Conservation (phyloP, 2,329 filamentous ascomycete species). For the Phaeomoniella chlamydospora region DNA sequence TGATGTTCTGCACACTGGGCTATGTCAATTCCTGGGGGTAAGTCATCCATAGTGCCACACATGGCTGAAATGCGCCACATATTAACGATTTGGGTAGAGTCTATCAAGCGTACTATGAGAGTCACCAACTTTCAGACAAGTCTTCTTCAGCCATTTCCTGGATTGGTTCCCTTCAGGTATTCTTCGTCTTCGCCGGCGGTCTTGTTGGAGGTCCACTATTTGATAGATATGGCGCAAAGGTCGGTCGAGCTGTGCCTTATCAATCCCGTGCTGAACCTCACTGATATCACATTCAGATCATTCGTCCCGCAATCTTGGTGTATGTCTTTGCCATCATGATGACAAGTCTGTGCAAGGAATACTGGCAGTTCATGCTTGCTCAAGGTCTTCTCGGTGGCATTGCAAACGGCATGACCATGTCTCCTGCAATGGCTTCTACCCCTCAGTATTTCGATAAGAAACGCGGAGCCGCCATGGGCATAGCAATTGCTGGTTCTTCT, state of each 20-base stretch:
- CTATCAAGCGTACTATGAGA: slow-evolving; percentile 29
- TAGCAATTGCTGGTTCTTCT: slow-evolving; percentile 31
- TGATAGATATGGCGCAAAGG: slow-evolving; percentile 26
- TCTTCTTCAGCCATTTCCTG: slow-evolving; percentile 24
- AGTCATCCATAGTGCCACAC: too few species aligned
- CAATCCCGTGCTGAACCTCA: too few species aligned
- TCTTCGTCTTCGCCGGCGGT: slow-evolving; percentile 21
- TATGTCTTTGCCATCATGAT: slow-evolving; percentile 16
- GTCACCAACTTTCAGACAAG: slow-evolving; percentile 17
- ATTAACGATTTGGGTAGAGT: slow-evolving; percentile 20
- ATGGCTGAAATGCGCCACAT: too few species aligned
- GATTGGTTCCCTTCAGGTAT: slow-evolving; percentile 26
- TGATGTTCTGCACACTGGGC: slow-evolving; percentile 25
- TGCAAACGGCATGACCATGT: slow-evolving; percentile 24
- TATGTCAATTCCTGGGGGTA: slow-evolving; percentile 31
- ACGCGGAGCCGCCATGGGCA: slow-evolving; percentile 31
- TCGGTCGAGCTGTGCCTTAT: slow-evolving; percentile 12
- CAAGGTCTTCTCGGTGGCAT: slow-evolving; percentile 32
- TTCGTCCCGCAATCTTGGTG: slow-evolving; percentile 5
- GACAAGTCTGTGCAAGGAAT: slow-evolving; percentile 27
- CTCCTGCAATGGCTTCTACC: slow-evolving; percentile 30
- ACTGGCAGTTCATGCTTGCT: slow-evolving; percentile 38
- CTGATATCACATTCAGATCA: slow-evolving; percentile 3
- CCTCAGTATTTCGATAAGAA: slow-evolving; percentile 34
- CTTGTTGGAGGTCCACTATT: slow-evolving; percentile 24